Base-by-base conservation (phyloP, 441 rosid genomes). In the Euphorbia schlechtendalii region DNA sequence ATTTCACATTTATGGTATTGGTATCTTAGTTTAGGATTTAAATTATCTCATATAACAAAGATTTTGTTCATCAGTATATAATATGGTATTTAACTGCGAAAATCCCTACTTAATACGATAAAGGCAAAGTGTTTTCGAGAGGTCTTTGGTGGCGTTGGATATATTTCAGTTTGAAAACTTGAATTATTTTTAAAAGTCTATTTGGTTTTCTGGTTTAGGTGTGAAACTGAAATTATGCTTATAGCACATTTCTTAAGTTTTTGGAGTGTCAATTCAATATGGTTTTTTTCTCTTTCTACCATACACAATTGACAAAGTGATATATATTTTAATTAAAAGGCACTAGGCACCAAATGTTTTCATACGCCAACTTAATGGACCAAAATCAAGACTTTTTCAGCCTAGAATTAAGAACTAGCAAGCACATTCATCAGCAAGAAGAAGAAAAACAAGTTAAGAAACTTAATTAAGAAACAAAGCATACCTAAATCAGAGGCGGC, bases 401-500 rank as follows among this genome's bases (percentile, higher is more conserved):
- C 36, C 58, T 43, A 32, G 49, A 18, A 38, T 14, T 6, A 48
- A n/a, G n/a, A n/a, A n/a, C n/a, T n/a, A n/a, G n/a, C n/a, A 9
- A 36, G 9, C 40, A 36, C 40, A 36, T 36, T 36, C 9, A 9
- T 36, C 4, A 36, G 9, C 40, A n/a, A n/a, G n/a, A n/a, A n/a
- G n/a, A 1, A 53, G 61, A 14, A 34, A 6, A 56, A 48, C 14
- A 14, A 24, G 5, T 18, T n/a, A 38, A 25, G 24, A 18, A 34
- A 20, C 7, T 10, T 14, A 22, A 21, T 11, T 20, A 10, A 30
- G 18, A 45, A 56, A 49, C 24, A 57, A 68, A 63, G 13, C 66
- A 15, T 63, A 79, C 82, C 84, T 28, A 84, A 59, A 73, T 86
- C 92, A 36, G 82, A 62, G 63, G 90, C 81, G 13, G 90, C 74